Evolutionary conservation across 1,284 basidiomycete species (phyloP), one percentile per base, ranked within the genome.

Genomic region (Cerrena zonata): DNA sequence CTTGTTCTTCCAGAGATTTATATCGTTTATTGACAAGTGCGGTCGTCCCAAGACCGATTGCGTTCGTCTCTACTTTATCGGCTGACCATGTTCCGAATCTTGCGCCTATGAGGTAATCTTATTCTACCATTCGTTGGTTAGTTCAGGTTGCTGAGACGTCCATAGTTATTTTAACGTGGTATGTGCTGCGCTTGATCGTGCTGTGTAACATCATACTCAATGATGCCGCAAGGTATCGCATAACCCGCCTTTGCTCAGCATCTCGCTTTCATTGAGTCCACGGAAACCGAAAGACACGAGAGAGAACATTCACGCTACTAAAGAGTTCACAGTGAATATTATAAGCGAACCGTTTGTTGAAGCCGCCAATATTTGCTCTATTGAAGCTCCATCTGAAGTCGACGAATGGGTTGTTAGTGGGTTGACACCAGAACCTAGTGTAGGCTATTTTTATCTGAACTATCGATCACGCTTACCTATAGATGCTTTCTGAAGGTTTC

Each of bases 381-480:
- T 87, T 38, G 82, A 89, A 56, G 73, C 84, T 5, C 86, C 89
- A 7, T 70, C 72, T 4, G 73, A 78, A 7, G 72, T 81, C 2
- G 76, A 84, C 61, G 87, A 91, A 65, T 92, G 87, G 86, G 67
- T 75, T 23, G 67, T 91, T 47, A 79, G 82, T 52, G 89, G 90
- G 1, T 66, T 92, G 51, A 89, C 84, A 5, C 76, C 72, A 60
- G 71, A 69, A 53, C 63, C 75, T 48, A 77, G 82, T 63, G 85
- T 89, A 51, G 18, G 65, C 18, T 24, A n/a, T n/a, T n/a, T n/a
- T n/a, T n/a, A n/a, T n/a, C n/a, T n/a, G n/a, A n/a, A n/a, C n/a
- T n/a, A n/a, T n/a, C 18, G 41, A 15, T 22, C n/a, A 37, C 11
- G 21, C 47, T 43, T 19, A 42, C 11, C 23, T 19, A 27, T 18